Base-by-base conservation (phyloP, 768 basidiomycete species). In the Clitopilus passeckerianus region DNA sequence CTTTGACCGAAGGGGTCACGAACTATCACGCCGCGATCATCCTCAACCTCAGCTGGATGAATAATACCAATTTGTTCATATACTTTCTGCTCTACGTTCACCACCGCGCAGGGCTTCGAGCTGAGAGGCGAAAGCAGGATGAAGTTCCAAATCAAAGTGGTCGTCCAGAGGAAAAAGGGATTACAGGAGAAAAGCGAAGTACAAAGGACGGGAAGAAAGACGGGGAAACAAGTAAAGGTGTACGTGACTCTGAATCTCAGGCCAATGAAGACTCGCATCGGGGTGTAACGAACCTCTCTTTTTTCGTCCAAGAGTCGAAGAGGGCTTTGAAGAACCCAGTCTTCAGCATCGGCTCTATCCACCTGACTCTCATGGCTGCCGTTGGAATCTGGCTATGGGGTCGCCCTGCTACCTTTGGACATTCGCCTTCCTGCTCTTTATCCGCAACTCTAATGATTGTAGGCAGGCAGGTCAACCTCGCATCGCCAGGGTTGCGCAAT, bases 21-120 rank as follows among this genome's bases (percentile, higher is more conserved):
- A 63, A 55, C 24, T 67, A 63, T 56, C 67, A 70, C 56, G 65
- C 59, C 7, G 59, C 43, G 34, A 64, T 73, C 56, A 57, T 73
- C 18, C 69, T 73, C 54, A 64, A 61, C 52, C 64, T 69, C 41
- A 67, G 66, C 60, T 72, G 70, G 70, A 69, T 68, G 61, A 70
- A 65, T 53, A 68, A 67, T 46, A 68, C 65, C 4, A 69, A 64
- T 37, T 14, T 54, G 22, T 63, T 58, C 54, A 60, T 60, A 14
- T 59, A 60, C n/a, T 53, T 63, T 20, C 46, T 63, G 37, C 63
- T 67, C 55, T 62, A 68, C 23, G 37, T 64, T 54, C 61, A 63
- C 34, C 56, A 57, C 22, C 59, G 37, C 53, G 59, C 24, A 41
- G n/a, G 20, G 56, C 44, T 27, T n/a, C 53, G 56, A n/a, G 59